These are phyloP conservation scores for Aspergillus leporis DNA, from an alignment of 495 filamentous ascomycete species.

Conservation along the genomic window DNA sequence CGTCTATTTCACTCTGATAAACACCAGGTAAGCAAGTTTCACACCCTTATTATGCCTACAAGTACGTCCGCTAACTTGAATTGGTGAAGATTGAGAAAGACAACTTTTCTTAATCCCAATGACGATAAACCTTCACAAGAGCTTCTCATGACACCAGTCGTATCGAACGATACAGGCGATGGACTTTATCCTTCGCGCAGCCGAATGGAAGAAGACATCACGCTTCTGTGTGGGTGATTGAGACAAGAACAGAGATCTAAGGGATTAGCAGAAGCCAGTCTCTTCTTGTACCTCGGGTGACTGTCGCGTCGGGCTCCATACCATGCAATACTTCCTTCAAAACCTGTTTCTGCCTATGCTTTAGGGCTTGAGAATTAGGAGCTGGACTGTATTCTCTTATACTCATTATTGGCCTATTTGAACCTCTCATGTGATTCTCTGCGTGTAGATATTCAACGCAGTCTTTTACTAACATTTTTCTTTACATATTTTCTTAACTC, in stretches of 20 bases:
- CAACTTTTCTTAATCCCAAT: slow-evolving; percentile 30
- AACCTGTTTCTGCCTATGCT: background rate
- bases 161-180: slow-evolving; percentile 20
- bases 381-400: too few relatives aligned
- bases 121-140: slow-evolving; percentile 41
- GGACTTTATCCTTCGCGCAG: slow-evolving; percentile 36
- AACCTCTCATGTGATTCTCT: too few relatives aligned
- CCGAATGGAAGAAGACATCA: slow-evolving; percentile 39
- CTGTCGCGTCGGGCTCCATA: background rate
- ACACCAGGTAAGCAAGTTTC: background rate
- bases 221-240: slow-evolving; percentile 38
- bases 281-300: background rate
- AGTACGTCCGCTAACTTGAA: background rate
- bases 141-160: slow-evolving; percentile 42
- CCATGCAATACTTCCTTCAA: background rate
- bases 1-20: slow-evolving; percentile 1
- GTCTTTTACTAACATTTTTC: slow-evolving; percentile 11
- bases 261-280: slow-evolving; percentile 22
- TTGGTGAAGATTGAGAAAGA: background rate
- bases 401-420: too few relatives aligned
- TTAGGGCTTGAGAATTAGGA: background rate
- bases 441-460: slow-evolving; percentile 17
- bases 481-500: too few relatives aligned
- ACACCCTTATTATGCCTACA: background rate
- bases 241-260: slow-evolving; percentile 54